Evolutionary conservation across 805 yeast species (phyloP).

Genomic region (Candida endomychidarum): DNA sequence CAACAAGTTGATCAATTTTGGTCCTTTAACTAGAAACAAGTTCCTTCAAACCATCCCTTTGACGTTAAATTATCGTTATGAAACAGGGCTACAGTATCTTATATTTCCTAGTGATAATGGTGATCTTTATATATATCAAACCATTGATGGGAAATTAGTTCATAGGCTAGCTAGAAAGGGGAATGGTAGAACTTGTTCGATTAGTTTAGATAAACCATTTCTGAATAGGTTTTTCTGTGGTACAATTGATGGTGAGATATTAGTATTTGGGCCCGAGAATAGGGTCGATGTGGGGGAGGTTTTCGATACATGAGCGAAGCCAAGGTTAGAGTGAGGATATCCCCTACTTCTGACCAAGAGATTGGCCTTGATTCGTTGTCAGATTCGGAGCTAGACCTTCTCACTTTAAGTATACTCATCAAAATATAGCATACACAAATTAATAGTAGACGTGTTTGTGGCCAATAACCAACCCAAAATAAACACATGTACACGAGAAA

Average conservation of each 20-base stretch:
- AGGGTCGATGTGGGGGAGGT: neutral
- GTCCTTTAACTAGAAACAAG: conserved; percentile 72
- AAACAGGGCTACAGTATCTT: conserved; percentile 56
- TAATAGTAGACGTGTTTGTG: no score
- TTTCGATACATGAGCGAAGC: neutral
- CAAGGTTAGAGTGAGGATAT: no score
- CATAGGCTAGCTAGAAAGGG: conserved; percentile 52
- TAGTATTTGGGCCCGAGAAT: conserved; percentile 47
- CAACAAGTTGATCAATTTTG: conserved; percentile 70
- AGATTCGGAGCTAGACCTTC: no score
- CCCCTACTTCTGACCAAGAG: no score
- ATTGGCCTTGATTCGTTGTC: no score
- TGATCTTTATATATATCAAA: conserved; percentile 58
- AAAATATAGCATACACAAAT: no score
- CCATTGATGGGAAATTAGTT: conserved; percentile 62
- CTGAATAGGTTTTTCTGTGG: conserved; percentile 55
- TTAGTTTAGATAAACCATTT: conserved; percentile 48
- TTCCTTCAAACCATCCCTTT: conserved; percentile 51
- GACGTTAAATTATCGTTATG: conserved; percentile 49
- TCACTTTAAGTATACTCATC: no score
- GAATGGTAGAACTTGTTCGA: conserved; percentile 49
- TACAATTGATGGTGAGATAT: conserved; percentile 64
- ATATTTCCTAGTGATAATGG: conserved; percentile 78
- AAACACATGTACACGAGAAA: no score
- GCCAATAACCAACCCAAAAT: no score